These are phyloP conservation scores for Diaporthe sp. DNA, from an alignment of 2,329 filamentous ascomycete genomes.

Conservation along the genomic window DNA sequence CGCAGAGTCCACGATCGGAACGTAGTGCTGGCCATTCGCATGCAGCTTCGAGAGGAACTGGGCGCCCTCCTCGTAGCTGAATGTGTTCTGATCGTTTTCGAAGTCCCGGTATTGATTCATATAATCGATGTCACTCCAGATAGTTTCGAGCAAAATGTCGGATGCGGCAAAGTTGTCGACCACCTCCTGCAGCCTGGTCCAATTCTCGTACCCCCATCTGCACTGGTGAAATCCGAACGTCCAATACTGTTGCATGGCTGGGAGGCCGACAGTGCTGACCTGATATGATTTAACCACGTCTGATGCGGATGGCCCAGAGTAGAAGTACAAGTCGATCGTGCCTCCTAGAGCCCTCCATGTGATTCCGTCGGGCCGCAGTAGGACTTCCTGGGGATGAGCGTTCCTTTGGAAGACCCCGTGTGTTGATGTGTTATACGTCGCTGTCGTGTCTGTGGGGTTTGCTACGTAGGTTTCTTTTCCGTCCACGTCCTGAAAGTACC, in stretches of 20 bases:
- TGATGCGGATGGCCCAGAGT: constrained; percentile 77
- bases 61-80: constrained; percentile 68
- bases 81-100: constrained; percentile 71
- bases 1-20: constrained; percentile 81
- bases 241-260: constrained; percentile 86
- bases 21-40: constrained; percentile 74
- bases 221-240: constrained; percentile 88
- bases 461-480: constrained; percentile 66
- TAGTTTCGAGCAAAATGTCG: constrained; percentile 78
- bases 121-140: constrained; percentile 82
- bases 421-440: constrained; percentile 74
- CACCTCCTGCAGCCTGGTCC: constrained; percentile 75
- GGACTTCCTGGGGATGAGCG: constrained; percentile 80
- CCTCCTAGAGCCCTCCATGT: constrained; percentile 84
- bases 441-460: constrained; percentile 64
- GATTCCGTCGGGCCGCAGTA: constrained; percentile 73
- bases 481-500: constrained; percentile 74
- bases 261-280: constrained; percentile 74
- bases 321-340: constrained; percentile 84
- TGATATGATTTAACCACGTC: constrained; percentile 81
- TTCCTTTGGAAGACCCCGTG: constrained; percentile 86
- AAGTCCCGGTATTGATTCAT: constrained; percentile 76
- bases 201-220: constrained; percentile 85
- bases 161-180: constrained; percentile 75
- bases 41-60: constrained; percentile 74